Evolutionary conservation across 192 early-diverging fungal genomes (phyloP).

Genomic region (Linnemannia exigua): DNA sequence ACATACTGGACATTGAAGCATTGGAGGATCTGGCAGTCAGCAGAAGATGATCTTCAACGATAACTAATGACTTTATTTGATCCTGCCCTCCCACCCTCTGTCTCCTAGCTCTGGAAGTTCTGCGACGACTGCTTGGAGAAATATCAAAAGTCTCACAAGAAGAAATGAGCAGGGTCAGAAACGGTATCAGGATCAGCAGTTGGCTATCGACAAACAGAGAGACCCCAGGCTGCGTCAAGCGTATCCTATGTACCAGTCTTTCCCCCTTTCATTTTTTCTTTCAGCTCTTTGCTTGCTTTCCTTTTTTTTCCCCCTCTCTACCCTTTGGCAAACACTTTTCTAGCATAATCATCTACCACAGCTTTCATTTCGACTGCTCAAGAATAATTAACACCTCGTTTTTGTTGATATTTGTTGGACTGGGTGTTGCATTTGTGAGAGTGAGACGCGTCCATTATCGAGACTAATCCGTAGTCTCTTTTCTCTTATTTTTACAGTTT

Average conservation of each 20-base stretch:
- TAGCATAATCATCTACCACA: not conserved
- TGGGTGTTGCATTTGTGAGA: not conserved
- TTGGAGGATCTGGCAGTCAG: too few relatives aligned
- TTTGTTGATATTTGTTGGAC: not conserved
- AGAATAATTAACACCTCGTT: not conserved
- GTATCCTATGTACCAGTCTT: not conserved
- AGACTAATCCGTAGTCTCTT: not conserved
- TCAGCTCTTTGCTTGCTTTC: not conserved
- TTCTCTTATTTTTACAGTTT: not conserved
- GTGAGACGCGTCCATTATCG: not conserved
- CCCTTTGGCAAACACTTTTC: not conserved
- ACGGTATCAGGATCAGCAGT: not conserved
- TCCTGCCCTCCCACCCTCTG: not conserved
- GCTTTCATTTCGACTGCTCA: too few relatives aligned
- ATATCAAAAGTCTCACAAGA: not conserved
- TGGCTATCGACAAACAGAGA: not conserved
- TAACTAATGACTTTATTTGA: not conserved
- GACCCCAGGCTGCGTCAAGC: not conserved
- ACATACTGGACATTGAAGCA: not conserved
- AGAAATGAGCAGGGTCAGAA: slow-evolving; percentile 7
- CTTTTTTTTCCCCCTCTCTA: not conserved
- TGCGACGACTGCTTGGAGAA: slow-evolving; percentile 22
- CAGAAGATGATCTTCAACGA: not conserved
- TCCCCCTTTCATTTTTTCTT: not conserved
- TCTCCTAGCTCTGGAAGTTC: slow-evolving; percentile 39